Evolutionary conservation across 352 stramenopile genomes (phyloP).

Genomic region (Pythium aphanidermatum): DNA sequence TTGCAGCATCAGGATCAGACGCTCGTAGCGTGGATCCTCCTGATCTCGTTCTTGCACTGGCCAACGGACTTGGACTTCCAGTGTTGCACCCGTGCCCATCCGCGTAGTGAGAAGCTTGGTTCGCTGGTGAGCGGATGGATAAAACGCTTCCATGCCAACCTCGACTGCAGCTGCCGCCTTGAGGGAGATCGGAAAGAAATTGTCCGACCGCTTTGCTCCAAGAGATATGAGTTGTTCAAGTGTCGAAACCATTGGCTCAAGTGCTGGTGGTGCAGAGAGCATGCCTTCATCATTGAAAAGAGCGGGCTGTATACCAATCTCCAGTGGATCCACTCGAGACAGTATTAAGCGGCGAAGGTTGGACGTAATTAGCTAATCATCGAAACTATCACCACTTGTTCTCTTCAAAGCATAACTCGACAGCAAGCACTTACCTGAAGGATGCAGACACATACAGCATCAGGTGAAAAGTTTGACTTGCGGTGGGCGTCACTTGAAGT

Average conservation of each 20-base stretch:
- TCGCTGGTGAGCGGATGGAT: constrained; percentile 76
- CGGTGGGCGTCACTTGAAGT: constrained; percentile 11
- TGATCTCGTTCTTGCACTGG: constrained; percentile 82
- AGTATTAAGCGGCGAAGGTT: constrained; percentile 80
- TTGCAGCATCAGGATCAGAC: constrained; percentile 82
- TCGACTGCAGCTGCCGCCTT: constrained; percentile 81
- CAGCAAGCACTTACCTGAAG: constrained; percentile 31
- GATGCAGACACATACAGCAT: constrained; percentile 62
- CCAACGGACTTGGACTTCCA: constrained; percentile 85
- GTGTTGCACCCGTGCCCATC: constrained; percentile 77
- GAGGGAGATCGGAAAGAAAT: constrained; percentile 75
- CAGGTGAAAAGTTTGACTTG: constrained; percentile 37
- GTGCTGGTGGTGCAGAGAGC: constrained; percentile 46
- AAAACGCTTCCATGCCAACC: constrained; percentile 83
- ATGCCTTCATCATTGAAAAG: constrained; percentile 31
- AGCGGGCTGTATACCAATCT: constrained; percentile 59
- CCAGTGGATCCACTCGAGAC: constrained; percentile 62
- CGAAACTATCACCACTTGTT: neutral
- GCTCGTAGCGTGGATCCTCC: constrained; percentile 83
- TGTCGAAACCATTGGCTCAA: constrained; percentile 54
- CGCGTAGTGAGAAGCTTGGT: constrained; percentile 74
- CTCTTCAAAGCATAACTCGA: neutral
- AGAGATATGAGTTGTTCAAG: constrained; percentile 79
- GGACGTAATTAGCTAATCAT: constrained; percentile 55
- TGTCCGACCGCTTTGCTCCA: constrained; percentile 69